Conservation (phyloP, 2,329 filamentous ascomycete genomes). For the Teratosphaeria destructans region DNA sequence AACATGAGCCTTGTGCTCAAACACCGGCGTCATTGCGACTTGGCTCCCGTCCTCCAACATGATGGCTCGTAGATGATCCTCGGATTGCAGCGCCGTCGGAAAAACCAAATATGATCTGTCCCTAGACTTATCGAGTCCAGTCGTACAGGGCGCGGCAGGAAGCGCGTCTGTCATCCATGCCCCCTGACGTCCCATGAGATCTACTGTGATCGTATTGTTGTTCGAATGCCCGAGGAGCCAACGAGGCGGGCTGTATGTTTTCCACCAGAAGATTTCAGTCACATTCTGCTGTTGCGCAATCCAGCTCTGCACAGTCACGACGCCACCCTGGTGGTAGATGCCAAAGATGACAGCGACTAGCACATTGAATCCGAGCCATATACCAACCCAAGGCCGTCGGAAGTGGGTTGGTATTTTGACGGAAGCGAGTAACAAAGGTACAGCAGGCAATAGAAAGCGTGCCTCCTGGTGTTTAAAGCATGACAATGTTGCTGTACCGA, state of each 20-base stretch:
- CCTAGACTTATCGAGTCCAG: constrained; percentile 43
- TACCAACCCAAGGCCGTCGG: constrained; percentile 41
- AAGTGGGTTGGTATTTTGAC: constrained; percentile 53
- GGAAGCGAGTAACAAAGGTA: constrained; percentile 68
- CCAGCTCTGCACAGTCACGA: constrained; percentile 66
- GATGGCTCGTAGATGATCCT: not conserved
- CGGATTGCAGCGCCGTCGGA: not conserved
- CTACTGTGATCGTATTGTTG: constrained; percentile 56
- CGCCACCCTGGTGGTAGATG: constrained; percentile 70
- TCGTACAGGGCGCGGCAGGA: constrained; percentile 61
- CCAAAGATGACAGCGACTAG: constrained; percentile 64
- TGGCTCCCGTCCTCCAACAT: not conserved
- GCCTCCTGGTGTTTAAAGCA: constrained; percentile 72
- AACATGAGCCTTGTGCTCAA: constrained; percentile 56
- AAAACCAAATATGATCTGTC: not conserved
- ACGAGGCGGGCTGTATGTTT: constrained; percentile 71
- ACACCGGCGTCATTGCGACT: constrained; percentile 31
- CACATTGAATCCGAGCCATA: constrained; percentile 37
- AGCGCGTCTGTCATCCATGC: constrained; percentile 38
- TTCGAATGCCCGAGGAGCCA: constrained; percentile 73
- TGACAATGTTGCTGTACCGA: constrained; percentile 60
- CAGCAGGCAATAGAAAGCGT: constrained; percentile 63
- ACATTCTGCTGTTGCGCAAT: constrained; percentile 58
- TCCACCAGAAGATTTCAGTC: constrained; percentile 70
- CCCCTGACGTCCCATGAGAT: constrained; percentile 60